Percentiles rank a stretch among this genome's conserved stretches.
Evolutionary conservation across 208 protist species (phyloP).

Genomic region (Vickermania spadyakhi): DNA sequence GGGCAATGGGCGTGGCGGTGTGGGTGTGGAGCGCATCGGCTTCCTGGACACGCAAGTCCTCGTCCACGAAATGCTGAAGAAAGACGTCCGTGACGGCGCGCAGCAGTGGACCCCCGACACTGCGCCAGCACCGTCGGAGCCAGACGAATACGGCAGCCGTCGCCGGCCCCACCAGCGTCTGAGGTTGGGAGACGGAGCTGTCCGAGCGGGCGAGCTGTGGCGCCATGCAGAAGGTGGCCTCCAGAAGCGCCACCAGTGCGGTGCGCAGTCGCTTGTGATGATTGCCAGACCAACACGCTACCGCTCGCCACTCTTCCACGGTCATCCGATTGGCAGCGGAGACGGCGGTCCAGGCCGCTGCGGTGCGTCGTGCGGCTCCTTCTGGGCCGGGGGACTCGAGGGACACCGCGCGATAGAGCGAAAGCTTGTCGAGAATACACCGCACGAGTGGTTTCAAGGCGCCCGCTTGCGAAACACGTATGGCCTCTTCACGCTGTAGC

Average conservation of each 20-base stretch:
- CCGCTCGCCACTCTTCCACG: conserved; percentile 43
- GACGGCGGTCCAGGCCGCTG: background rate
- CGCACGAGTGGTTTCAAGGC: conserved; percentile 27
- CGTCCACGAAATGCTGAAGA: conserved; percentile 17
- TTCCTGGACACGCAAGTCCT: conserved; percentile 4
- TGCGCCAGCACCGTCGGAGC: conserved; percentile 12
- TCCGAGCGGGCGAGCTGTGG: too few species aligned
- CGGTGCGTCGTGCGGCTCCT: conserved; percentile 2
- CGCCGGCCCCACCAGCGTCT: background rate
- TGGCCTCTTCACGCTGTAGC: conserved; percentile 20
- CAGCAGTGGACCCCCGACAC: conserved; percentile 33
- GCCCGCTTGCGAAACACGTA: background rate
- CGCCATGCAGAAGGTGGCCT: conserved; percentile 1
- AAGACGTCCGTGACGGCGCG: conserved; percentile 57
- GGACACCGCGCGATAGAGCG: conserved; percentile 10
- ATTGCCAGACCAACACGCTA: conserved; percentile 19
- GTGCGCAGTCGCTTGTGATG: conserved; percentile 21
- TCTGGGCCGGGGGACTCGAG: conserved; percentile 2
- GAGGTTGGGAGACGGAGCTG: background rate
- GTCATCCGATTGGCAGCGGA: background rate
- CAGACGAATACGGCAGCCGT: background rate
- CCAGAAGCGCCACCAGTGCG: conserved; percentile 42
- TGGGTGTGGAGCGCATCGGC: background rate
- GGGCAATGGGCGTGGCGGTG: conserved; percentile 4
- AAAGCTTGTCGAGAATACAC: conserved; percentile 25